A percentile compares a stretch with the other conserved stretches of the same genome.
Conservation (phyloP, 805 yeast genomes). For the Spathaspora gorwiae region DNA sequence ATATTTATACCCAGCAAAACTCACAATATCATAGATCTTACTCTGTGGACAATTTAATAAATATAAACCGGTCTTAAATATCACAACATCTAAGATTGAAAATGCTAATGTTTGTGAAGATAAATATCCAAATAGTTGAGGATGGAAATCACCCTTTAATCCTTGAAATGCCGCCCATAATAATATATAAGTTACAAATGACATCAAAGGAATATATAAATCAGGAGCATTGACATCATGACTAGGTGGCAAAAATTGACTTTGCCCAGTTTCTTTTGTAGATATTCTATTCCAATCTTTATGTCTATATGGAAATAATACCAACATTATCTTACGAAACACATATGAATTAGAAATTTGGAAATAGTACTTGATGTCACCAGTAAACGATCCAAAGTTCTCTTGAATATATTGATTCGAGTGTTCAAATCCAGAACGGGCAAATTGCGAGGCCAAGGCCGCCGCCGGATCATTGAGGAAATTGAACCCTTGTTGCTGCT, state of each 20-base stretch:
- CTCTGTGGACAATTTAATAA: constrained; percentile 62
- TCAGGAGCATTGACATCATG: constrained; percentile 95
- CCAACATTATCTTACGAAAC: constrained; percentile 60
- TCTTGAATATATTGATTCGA: constrained; percentile 77
- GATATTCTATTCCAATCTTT: constrained; percentile 72
- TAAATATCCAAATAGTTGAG: constrained; percentile 82
- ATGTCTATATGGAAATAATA: constrained; percentile 82
- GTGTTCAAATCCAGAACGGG: constrained; percentile 77
- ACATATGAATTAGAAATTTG: constrained; percentile 90
- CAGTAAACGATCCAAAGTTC: constrained; percentile 49
- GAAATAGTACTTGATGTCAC: constrained; percentile 77
- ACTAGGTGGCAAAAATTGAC: constrained; percentile 63
- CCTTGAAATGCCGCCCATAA: constrained; percentile 84
- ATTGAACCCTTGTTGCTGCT: constrained; percentile 24
- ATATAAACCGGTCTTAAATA: constrained; percentile 80
- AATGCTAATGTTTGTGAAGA: constrained; percentile 85
- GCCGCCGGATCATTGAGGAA: constrained; percentile 76
- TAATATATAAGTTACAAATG: constrained; percentile 80
- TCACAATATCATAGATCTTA: constrained; percentile 70
- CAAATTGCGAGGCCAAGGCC: constrained; percentile 81
- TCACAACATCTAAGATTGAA: constrained; percentile 66
- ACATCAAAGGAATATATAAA: constrained; percentile 92
- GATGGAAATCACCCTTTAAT: constrained; percentile 83
- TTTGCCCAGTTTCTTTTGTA: constrained; percentile 14
- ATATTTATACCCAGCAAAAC: constrained; percentile 92